Conservation (phyloP, 2,329 filamentous ascomycete species). For the Myotisia sp. region DNA sequence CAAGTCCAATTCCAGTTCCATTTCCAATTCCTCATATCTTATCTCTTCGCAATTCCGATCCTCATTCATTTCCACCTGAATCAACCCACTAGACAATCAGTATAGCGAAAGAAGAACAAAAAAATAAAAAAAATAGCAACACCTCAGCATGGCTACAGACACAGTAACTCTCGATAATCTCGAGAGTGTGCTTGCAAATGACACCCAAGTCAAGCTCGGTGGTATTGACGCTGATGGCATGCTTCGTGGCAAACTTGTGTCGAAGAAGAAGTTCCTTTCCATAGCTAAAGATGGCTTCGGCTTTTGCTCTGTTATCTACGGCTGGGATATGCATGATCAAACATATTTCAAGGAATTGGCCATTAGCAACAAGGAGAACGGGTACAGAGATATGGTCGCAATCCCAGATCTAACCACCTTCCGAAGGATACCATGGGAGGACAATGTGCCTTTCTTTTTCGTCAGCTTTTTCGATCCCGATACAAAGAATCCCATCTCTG, state of each 20-base stretch:
- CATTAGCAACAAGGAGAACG: constrained; percentile 82
- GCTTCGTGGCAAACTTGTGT: constrained; percentile 77
- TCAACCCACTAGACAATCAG: too few relatives aligned
- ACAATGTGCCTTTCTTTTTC: constrained; percentile 71
- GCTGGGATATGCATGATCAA: constrained; percentile 94
- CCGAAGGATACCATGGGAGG: constrained; percentile 80
- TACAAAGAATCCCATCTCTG: constrained; percentile 54
- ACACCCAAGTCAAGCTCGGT: constrained; percentile 72
- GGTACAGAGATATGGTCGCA: constrained; percentile 73
- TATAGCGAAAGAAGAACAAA: too few relatives aligned
- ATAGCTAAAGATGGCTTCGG: constrained; percentile 71
- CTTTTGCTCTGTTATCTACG: constrained; percentile 88
- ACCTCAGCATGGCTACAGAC: constrained; percentile 6
- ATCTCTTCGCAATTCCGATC: too few relatives aligned
- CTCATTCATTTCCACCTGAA: too few relatives aligned
- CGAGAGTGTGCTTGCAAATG: constrained; percentile 51
- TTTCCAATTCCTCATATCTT: too few relatives aligned
- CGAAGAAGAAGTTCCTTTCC: constrained; percentile 83
- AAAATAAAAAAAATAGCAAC: too few relatives aligned
- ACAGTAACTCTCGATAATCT: constrained; percentile 46
- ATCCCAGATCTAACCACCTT: constrained; percentile 65
- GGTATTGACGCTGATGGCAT: constrained; percentile 79
- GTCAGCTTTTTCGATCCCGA: constrained; percentile 75
- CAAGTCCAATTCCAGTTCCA: too few relatives aligned
- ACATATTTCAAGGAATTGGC: constrained; percentile 75